phyloP scores from a whole-genome alignment of 768 basidiomycete species.

The Chalciporus sphaerocephalus region DNA sequence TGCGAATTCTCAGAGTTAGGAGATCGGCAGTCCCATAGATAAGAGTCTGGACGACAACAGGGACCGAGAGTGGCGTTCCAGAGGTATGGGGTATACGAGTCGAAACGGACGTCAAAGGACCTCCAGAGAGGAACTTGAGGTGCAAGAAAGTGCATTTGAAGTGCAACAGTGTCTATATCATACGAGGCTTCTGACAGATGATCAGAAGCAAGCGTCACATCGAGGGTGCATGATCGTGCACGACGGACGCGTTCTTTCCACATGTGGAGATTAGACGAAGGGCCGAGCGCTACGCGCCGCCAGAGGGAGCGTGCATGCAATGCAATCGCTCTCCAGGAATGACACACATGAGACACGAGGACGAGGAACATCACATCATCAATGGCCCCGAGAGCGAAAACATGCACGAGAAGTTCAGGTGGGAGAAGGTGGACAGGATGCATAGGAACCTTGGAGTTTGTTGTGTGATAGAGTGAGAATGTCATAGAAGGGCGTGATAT shows the following conservation, averaged over 20 bases:
- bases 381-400: slow-evolving; percentile 59
- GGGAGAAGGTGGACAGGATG: slow-evolving; percentile 60
- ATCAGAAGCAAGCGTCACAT: slow-evolving; percentile 50
- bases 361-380: slow-evolving; percentile 56
- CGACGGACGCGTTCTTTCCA: slow-evolving; percentile 61
- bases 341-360: slow-evolving; percentile 65
- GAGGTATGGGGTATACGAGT: slow-evolving; percentile 55
- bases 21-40: slow-evolving; percentile 23
- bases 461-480: slow-evolving; percentile 22
- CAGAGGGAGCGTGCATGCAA: slow-evolving; percentile 60
- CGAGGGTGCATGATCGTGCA: slow-evolving; percentile 56
- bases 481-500: slow-evolving; percentile 28
- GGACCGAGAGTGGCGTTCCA: slow-evolving; percentile 63
- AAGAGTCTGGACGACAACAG: slow-evolving; percentile 37
- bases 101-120: slow-evolving; percentile 56
- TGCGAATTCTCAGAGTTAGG: slow-evolving; percentile 4
- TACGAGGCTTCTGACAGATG: slow-evolving; percentile 14
- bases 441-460: slow-evolving; percentile 22
- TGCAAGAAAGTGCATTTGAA: slow-evolving; percentile 54
- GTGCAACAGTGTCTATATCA: slow-evolving; percentile 45
- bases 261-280: slow-evolving; percentile 43
- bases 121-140: slow-evolving; percentile 53
- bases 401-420: slow-evolving; percentile 56
- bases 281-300: slow-evolving; percentile 52
- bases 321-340: slow-evolving; percentile 57